phyloP scores from a whole-genome alignment of 2,329 filamentous ascomycete species.

The Pezizomycotina sp. region DNA sequence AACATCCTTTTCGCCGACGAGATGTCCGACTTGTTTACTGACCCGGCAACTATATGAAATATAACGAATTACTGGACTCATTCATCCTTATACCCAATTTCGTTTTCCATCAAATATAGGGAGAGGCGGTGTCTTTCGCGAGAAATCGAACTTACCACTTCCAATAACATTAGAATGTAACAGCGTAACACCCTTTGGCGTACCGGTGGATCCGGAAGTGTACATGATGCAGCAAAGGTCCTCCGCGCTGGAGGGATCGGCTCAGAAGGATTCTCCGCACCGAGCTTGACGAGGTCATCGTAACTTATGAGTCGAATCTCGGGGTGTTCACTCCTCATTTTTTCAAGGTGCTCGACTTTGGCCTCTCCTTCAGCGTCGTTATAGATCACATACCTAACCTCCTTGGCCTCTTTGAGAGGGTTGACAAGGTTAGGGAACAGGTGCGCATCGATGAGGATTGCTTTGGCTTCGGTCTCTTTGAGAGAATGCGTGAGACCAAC shows the following conservation, averaged over 20 bases:
- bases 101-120: no score
- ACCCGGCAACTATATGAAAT: slow-evolving; percentile 53
- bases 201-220: slow-evolving; percentile 77
- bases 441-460: slow-evolving; percentile 75
- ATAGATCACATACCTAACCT: slow-evolving; percentile 45
- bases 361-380: slow-evolving; percentile 40
- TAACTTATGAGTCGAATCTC: slow-evolving; percentile 39
- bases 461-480: slow-evolving; percentile 58
- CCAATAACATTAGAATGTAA: slow-evolving; percentile 67
- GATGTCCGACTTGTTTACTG: slow-evolving; percentile 57
- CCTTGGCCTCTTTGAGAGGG: slow-evolving; percentile 42
- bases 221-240: slow-evolving; percentile 75
- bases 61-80: no score
- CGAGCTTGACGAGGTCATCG: slow-evolving; percentile 40
- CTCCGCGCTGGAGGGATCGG: slow-evolving; percentile 52
- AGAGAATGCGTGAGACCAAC: slow-evolving; percentile 75
- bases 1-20: slow-evolving; percentile 59
- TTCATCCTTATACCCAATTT: no score
- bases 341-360: slow-evolving; percentile 35
- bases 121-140: no score
- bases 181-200: slow-evolving; percentile 75
- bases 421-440: slow-evolving; percentile 45
- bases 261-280: slow-evolving; percentile 52
- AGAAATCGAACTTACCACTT: slow-evolving; percentile 54
- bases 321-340: slow-evolving; percentile 41